Percentiles rank a stretch among this genome's conserved stretches.
Conservation (phyloP, 1,284 basidiomycete species). For the Pseudozyma pruni region DNA sequence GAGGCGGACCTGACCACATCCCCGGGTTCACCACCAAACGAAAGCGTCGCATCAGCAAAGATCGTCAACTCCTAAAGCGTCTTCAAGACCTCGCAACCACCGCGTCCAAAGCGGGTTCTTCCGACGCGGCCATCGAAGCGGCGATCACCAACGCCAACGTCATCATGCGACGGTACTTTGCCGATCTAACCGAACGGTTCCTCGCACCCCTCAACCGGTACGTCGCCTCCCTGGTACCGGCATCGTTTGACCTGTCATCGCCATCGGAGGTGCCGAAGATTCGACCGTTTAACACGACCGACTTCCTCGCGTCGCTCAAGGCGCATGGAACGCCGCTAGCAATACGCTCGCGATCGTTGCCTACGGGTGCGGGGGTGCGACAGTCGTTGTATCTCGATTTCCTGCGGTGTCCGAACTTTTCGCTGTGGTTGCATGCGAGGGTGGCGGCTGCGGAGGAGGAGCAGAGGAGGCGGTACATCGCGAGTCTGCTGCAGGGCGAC, state of each 20-base stretch:
- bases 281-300: constrained; percentile 79
- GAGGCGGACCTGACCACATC: constrained; percentile 57
- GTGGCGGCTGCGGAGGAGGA: constrained; percentile 60
- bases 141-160: constrained; percentile 65
- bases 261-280: constrained; percentile 55
- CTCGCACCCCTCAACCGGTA: constrained; percentile 93
- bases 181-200: constrained; percentile 84
- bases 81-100: constrained; percentile 69
- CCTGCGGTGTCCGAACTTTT: constrained; percentile 62
- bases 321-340: constrained; percentile 73
- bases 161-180: constrained; percentile 84
- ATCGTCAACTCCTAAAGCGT: constrained; percentile 76
- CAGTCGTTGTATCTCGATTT: constrained; percentile 63
- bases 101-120: constrained; percentile 57
- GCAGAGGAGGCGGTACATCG: constrained; percentile 55
- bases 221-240: constrained; percentile 75
- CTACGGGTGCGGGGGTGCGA: constrained; percentile 53
- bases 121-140: constrained; percentile 3
- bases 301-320: constrained; percentile 85
- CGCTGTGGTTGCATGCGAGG: constrained; percentile 59
- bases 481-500: constrained; percentile 55
- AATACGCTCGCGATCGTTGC: constrained; percentile 62
- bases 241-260: constrained; percentile 48
- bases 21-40: constrained; percentile 75
- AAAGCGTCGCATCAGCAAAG: constrained; percentile 86